Evolutionary conservation across 306 rosid genomes (phyloP), one percentile per base, ranked within the genome.

Genomic region (Lathyrus aphaca): DNA sequence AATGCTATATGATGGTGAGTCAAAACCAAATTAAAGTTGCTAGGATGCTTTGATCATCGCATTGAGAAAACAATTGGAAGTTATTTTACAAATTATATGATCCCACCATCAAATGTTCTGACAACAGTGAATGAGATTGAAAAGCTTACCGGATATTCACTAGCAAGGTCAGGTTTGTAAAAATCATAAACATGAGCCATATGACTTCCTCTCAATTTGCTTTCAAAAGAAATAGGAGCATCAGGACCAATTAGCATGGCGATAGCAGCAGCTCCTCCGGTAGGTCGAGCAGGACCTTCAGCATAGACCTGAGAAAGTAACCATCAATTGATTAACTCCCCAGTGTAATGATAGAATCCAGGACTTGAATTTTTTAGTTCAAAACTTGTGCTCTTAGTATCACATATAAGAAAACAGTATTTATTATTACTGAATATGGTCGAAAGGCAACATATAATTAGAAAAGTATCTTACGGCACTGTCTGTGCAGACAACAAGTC

Each of bases 201-300:
- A 61, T 94, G 89, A 63, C 96, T 91, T 66, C 85, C 99, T 79
- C 99, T 91, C 77, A 88, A 62, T 85, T 86, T 94, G 95, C 99
- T 94, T 75, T 94, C 99, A 76, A 94, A 88, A 78, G 88, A 78
- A 73, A 94, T 82, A 53, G 99, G 91, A 55, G 99, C 97, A 83
- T 94, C 95, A 68, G 92, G 96, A 73, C 99, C 99, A 53, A 94
- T 79, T 69, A 94, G 88, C 79, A 91, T 42, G 65, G 99, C 99
- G 82, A 94, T 91, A 60, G 99, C 97, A 72, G 97, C 99, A 50
- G 99, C 99, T 83, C 99, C 99, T 45, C 99, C 97, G 11, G 99
- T 94, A 43, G 99, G 99, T 56, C 99, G 86, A 66, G 99, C 99
- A 11, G 99, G 99, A 74, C 99, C 99, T 80, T 94, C 99, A 17